Conservation (phyloP, 179 eudicot species). For the Patellifolia procumbens region DNA sequence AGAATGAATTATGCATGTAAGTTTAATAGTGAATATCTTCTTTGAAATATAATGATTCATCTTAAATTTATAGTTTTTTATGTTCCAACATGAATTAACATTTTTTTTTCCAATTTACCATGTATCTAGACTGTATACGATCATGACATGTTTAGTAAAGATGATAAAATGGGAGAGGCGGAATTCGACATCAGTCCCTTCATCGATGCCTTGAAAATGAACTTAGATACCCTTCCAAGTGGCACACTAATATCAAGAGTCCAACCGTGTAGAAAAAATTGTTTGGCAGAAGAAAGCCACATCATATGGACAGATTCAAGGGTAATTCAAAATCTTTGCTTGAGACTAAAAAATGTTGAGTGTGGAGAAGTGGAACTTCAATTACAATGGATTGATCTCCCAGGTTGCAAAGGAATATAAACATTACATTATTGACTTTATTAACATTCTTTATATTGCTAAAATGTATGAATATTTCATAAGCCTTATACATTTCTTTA, state of each 20-base stretch:
- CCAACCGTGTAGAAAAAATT: constrained; percentile 32
- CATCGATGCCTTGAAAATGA: constrained; percentile 29
- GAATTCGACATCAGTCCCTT: constrained; percentile 34
- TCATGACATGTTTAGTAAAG: constrained; percentile 36
- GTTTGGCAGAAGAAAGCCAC: constrained; percentile 36
- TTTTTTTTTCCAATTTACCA: not conserved
- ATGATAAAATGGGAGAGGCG: constrained; percentile 37
- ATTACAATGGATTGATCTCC: constrained; percentile 41
- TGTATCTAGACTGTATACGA: constrained; percentile 28
- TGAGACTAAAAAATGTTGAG: constrained; percentile 38
- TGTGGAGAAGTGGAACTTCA: constrained; percentile 41
- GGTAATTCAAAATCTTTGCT: constrained; percentile 30
- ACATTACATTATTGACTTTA: too few species aligned
- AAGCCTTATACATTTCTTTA: too few species aligned
- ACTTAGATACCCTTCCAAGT: constrained; percentile 19
- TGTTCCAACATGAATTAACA: not conserved
- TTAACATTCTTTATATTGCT: too few species aligned
- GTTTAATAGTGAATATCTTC: too few species aligned
- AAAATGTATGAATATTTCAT: too few species aligned
- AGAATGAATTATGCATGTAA: too few species aligned
- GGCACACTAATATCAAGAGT: constrained; percentile 31
- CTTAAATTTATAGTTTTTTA: too few species aligned
- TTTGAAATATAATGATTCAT: too few species aligned
- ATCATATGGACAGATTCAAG: constrained; percentile 25
- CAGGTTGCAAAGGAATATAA: constrained; percentile 24